Percentiles rank a stretch among this genome's conserved stretches.
phyloP scores from a whole-genome alignment of 495 filamentous ascomycete species.

The Talaromyces liani region DNA sequence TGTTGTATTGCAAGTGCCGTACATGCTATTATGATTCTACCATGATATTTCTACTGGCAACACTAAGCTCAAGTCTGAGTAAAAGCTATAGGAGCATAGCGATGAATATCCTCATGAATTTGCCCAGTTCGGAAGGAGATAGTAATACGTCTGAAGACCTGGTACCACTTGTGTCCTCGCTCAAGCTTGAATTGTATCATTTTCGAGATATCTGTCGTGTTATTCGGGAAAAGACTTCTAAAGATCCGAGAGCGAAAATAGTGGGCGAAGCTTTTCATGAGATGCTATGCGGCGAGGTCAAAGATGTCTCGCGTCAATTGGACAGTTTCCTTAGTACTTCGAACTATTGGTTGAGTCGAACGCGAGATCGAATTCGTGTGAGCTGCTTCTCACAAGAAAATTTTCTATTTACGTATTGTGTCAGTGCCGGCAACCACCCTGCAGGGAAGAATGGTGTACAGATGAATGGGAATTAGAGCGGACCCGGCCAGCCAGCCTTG shows the following conservation, averaged over 20 bases:
- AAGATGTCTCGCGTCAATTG: not conserved
- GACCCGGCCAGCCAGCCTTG: too few relatives aligned
- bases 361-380: not conserved
- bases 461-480: too few relatives aligned
- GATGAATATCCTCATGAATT: not conserved
- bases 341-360: not conserved
- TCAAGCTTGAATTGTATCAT: not conserved
- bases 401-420: too few relatives aligned
- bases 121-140: not conserved
- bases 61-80: not conserved
- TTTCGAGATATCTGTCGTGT: not conserved
- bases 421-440: too few relatives aligned
- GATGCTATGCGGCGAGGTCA: not conserved
- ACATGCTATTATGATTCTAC: not conserved
- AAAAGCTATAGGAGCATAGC: not conserved
- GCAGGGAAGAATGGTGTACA: too few relatives aligned
- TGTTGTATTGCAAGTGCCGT: not conserved
- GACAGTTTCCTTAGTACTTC: not conserved
- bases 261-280: not conserved
- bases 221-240: not conserved
- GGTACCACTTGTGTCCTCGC: not conserved
- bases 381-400: too few relatives aligned
- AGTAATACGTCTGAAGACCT: not conserved
- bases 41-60: not conserved
- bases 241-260: not conserved